Percentiles rank a stretch among this genome's conserved stretches.
Evolutionary conservation across 768 basidiomycete species (phyloP).

Genomic region (Leccinum longicurvipes): DNA sequence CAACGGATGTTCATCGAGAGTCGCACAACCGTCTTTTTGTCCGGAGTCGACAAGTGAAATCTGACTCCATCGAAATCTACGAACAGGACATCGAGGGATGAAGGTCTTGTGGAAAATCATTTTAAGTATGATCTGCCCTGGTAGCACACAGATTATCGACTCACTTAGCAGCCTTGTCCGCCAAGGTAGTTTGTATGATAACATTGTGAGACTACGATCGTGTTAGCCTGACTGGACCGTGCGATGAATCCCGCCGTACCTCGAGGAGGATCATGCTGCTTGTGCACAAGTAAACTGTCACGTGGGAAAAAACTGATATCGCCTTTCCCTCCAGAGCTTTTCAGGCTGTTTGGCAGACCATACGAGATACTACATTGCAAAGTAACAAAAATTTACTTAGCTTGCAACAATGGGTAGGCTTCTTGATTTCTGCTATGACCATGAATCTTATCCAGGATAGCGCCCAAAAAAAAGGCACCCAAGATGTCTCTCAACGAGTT

Average conservation of each 20-base stretch:
- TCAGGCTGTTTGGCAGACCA: conserved; percentile 5
- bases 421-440: neutral
- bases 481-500: conserved; percentile 94
- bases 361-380: conserved; percentile 9
- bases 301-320: conserved; percentile 30
- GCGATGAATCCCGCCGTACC: conserved; percentile 37
- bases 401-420: conserved; percentile 28
- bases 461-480: conserved; percentile 88
- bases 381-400: conserved; percentile 10
- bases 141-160: conserved; percentile 16
- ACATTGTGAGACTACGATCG: conserved; percentile 75
- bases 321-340: conserved; percentile 23
- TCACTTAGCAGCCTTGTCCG: conserved; percentile 85
- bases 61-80: conserved; percentile 98
- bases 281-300: conserved; percentile 5
- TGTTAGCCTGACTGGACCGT: conserved; percentile 4
- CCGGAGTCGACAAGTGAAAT: conserved; percentile 88
- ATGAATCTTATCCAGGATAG: conserved; percentile 37
- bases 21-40: conserved; percentile 74
- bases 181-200: conserved; percentile 86
- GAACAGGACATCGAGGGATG: conserved; percentile 90
- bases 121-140: conserved; percentile 5
- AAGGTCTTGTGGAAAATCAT: conserved; percentile 57
- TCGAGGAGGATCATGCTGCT: conserved; percentile 78
- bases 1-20: conserved; percentile 97